Evolutionary conservation across 371 early-diverging fungal species (phyloP).

Genomic region (Coemansia linderi): DNA sequence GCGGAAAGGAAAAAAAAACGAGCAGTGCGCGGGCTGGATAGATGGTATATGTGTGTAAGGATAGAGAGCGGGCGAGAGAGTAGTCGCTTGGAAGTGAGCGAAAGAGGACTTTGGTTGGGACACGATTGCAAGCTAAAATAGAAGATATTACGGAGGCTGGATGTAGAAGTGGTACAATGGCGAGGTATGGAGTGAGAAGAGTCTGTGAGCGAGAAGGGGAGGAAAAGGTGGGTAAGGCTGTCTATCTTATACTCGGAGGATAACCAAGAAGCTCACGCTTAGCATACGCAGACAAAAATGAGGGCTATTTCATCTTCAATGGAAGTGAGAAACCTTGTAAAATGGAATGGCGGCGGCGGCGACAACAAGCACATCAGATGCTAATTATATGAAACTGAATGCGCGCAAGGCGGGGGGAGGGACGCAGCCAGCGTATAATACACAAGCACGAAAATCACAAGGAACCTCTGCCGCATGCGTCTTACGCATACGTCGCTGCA

Average conservation of each 20-base stretch:
- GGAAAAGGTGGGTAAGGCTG: constrained; percentile 8
- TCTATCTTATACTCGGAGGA: constrained; percentile 6
- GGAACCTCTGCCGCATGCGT: constrained; percentile 13
- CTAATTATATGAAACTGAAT: constrained; percentile 34
- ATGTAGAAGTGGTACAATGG: constrained; percentile 4
- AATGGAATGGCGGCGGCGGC: constrained; percentile 16
- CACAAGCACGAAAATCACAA: constrained; percentile 41
- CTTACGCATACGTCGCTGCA: constrained; percentile 6
- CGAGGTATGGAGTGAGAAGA: constrained; percentile 1
- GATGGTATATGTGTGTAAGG: not conserved
- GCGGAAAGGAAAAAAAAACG: not conserved
- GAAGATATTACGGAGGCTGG: constrained; percentile 1
- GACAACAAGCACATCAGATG: constrained; percentile 21
- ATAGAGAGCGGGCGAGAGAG: not conserved
- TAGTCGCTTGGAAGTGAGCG: not conserved
- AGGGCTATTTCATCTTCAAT: constrained; percentile 12
- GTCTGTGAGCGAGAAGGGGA: not conserved
- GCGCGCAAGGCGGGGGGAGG: constrained; percentile 27
- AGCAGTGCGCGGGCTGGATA: not conserved
- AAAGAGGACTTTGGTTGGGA: not conserved
- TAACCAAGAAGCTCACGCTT: constrained; percentile 6
- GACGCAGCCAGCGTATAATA: constrained; percentile 12
- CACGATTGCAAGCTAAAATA: not conserved
- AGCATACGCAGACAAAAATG: constrained; percentile 8
- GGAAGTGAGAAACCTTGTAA: constrained; percentile 19